These are phyloP conservation scores for Pseudocercospora macadamiae DNA, from an alignment of 2,329 filamentous ascomycete genomes.

Conservation along the genomic window DNA sequence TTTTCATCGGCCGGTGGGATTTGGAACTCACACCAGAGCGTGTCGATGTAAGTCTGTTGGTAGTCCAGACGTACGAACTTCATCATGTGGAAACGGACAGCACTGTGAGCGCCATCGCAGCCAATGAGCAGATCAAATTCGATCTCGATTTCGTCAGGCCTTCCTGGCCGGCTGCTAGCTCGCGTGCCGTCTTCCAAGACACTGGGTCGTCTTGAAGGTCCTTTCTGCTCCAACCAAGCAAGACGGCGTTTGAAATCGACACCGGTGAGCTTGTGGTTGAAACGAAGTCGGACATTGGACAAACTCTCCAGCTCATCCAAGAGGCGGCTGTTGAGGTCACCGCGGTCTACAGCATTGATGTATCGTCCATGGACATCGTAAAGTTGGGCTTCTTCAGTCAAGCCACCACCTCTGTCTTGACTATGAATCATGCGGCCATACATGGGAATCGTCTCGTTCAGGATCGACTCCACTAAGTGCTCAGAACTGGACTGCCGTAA, in stretches of 20 bases:
- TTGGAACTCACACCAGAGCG: slow-evolving; percentile 94
- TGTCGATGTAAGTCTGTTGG: slow-evolving; percentile 92
- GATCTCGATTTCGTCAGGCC: slow-evolving; percentile 70
- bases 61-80: slow-evolving; percentile 91
- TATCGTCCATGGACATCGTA: slow-evolving; percentile 87
- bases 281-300: slow-evolving; percentile 88
- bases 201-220: slow-evolving; percentile 25
- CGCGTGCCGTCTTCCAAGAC: slow-evolving; percentile 22
- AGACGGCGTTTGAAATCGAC: slow-evolving; percentile 78
- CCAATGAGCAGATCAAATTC: slow-evolving; percentile 92
- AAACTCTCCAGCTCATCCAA: slow-evolving; percentile 81
- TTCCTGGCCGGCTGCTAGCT: slow-evolving; percentile 24
- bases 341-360: slow-evolving; percentile 84
- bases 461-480: slow-evolving; percentile 71
- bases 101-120: slow-evolving; percentile 92
- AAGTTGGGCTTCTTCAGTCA: slow-evolving; percentile 79
- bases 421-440: slow-evolving; percentile 95
- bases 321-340: slow-evolving; percentile 77
- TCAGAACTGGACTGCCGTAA: slow-evolving; percentile 71
- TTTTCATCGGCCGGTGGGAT: slow-evolving; percentile 59
- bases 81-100: slow-evolving; percentile 91
- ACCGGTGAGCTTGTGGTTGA: slow-evolving; percentile 90
- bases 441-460: slow-evolving; percentile 86
- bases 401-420: slow-evolving; percentile 61
- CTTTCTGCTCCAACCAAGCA: slow-evolving; percentile 78